These are phyloP conservation scores for Bassia scoparia DNA, from an alignment of 148 eudicot genomes.

Conservation along the genomic window DNA sequence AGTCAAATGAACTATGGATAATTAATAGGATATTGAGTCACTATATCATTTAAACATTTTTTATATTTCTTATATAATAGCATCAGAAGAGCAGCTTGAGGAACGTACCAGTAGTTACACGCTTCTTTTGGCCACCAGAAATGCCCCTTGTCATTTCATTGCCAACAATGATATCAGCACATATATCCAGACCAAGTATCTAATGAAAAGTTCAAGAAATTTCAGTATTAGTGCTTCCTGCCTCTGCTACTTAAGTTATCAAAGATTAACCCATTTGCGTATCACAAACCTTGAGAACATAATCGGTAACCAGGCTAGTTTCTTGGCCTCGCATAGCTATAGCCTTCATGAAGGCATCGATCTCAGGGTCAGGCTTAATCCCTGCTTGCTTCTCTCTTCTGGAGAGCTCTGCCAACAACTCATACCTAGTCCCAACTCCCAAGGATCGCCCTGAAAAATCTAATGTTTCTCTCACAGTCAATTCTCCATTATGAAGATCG, in stretches of 20 bases:
- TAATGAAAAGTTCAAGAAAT: constrained; percentile 16
- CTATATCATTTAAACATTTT: not conserved
- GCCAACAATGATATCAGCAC: constrained; percentile 68
- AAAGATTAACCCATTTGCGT: not conserved
- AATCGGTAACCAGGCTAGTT: constrained; percentile 61
- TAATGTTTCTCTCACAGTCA: constrained; percentile 85
- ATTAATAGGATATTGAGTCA: not conserved
- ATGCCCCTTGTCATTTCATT: constrained; percentile 85
- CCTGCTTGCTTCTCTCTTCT: constrained; percentile 64
- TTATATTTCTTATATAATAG: not conserved
- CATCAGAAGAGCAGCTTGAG: not conserved
- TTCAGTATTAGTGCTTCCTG: not conserved
- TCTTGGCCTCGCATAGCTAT: constrained; percentile 52
- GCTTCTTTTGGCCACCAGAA: constrained; percentile 94
- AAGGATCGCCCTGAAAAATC: constrained; percentile 75
- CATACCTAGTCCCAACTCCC: constrained; percentile 71
- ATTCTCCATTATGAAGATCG: constrained; percentile 75
- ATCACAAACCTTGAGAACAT: constrained; percentile 62
- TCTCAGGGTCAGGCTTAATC: constrained; percentile 64
- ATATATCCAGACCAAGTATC: constrained; percentile 63
- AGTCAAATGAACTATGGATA: not conserved
- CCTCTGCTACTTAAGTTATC: not conserved
- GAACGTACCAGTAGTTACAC: constrained; percentile 65
- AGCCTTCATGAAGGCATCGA: constrained; percentile 82
- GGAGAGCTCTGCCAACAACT: constrained; percentile 43